Conservation (phyloP, 306 rosid genomes). For the Prunus padus region DNA sequence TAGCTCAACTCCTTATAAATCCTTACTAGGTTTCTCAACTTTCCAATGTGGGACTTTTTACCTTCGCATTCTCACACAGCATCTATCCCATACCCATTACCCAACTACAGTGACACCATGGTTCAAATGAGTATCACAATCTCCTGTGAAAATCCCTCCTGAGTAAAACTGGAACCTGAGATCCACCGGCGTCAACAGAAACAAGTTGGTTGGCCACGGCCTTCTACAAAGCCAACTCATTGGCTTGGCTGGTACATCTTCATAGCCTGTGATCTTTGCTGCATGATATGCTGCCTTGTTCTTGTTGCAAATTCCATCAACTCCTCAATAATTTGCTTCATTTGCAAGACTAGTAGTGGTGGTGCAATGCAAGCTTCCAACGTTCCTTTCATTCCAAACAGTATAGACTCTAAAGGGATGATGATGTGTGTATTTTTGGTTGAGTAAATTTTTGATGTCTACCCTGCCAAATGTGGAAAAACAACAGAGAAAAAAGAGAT, state of each 20-base stretch:
- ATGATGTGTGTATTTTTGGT: too few species aligned
- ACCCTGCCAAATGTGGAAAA: too few species aligned
- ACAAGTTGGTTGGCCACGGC: slow-evolving; percentile 26
- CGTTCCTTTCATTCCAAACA: too few species aligned
- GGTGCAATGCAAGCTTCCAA: too few species aligned
- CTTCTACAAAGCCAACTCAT: slow-evolving; percentile 22
- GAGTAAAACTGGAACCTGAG: slow-evolving; percentile 27
- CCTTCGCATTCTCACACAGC: slow-evolving; percentile 20
- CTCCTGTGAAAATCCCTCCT: slow-evolving; percentile 25
- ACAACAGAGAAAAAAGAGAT: too few species aligned
- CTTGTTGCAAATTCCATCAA: not conserved
- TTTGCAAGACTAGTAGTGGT: not conserved
- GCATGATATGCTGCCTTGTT: not conserved
- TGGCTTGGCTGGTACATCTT: slow-evolving; percentile 17
- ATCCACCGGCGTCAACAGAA: slow-evolving; percentile 23
- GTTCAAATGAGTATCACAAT: slow-evolving; percentile 20
- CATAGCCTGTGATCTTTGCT: slow-evolving; percentile 14
- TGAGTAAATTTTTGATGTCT: too few species aligned
- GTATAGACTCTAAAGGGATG: too few species aligned
- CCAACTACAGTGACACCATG: slow-evolving; percentile 29
- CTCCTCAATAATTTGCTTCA: not conserved
- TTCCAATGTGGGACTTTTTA: too few species aligned
- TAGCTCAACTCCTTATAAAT: too few species aligned
- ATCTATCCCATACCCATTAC: slow-evolving; percentile 14
- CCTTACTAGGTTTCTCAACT: too few species aligned